These are phyloP conservation scores for Mycoemilia scoparia DNA, from an alignment of 192 early-diverging fungal genomes.

Conservation along the genomic window DNA sequence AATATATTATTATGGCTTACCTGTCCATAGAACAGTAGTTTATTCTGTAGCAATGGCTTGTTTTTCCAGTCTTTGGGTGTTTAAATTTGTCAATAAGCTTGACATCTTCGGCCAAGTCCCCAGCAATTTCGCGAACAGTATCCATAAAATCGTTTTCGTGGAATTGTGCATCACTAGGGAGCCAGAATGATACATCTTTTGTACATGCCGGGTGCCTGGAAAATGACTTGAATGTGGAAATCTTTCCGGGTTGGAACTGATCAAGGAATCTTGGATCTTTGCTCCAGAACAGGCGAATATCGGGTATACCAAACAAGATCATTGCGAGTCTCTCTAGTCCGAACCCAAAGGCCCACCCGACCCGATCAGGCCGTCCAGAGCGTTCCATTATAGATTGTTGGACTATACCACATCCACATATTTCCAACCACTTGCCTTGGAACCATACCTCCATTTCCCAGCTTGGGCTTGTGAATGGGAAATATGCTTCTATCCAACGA, in stretches of 20 bases:
- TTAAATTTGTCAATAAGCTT: slow-evolving; percentile 76
- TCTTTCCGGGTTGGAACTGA: slow-evolving; percentile 57
- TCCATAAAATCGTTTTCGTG: slow-evolving; percentile 93
- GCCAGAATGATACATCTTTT: slow-evolving; percentile 94
- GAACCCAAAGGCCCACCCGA: slow-evolving; percentile 98
- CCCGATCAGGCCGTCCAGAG: slow-evolving; percentile 43
- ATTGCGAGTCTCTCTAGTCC: slow-evolving; percentile 91
- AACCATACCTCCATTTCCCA: slow-evolving; percentile 95
- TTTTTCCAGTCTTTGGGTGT: slow-evolving; percentile 66
- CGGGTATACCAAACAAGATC: slow-evolving; percentile 87
- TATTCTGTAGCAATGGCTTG: slow-evolving; percentile 82
- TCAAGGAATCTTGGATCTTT: slow-evolving; percentile 63
- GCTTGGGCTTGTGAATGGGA: slow-evolving; percentile 90
- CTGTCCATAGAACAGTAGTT: slow-evolving; percentile 94
- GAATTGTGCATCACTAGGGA: slow-evolving; percentile 32
- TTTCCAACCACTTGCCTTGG: slow-evolving; percentile 85
- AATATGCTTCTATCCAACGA: slow-evolving; percentile 85
- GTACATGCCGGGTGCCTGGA: slow-evolving; percentile 80
- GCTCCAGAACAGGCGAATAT: slow-evolving; percentile 94
- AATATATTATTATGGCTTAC: too few species aligned
- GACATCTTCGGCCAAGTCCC: slow-evolving; percentile 82
- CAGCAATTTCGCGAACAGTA: slow-evolving; percentile 74
- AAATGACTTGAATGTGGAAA: slow-evolving; percentile 66
- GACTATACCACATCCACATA: slow-evolving; percentile 85
- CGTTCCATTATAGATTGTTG: slow-evolving; percentile 63